Percentiles rank a stretch among this genome's conserved stretches.
These are phyloP conservation scores for Cladobotryum protrusum DNA, from an alignment of 2,329 filamentous ascomycete species.

Conservation along the genomic window DNA sequence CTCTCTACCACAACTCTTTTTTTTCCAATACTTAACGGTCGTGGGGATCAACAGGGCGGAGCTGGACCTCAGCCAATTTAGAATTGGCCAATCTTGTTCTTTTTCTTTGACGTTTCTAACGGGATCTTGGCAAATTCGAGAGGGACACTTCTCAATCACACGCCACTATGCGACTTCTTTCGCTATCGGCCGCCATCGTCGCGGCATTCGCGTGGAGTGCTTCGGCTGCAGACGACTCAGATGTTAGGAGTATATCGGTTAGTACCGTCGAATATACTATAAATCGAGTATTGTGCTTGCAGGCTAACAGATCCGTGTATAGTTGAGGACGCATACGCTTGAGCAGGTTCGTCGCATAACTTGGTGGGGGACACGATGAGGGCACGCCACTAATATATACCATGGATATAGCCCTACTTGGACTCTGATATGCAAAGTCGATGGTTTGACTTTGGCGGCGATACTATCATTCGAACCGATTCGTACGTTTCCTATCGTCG, in stretches of 20 bases:
- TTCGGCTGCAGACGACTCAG: constrained; percentile 42
- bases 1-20: too few relatives aligned
- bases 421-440: constrained; percentile 97
- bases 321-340: constrained; percentile 85
- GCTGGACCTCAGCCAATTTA: constrained; percentile 6
- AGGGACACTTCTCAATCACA: constrained; percentile 1
- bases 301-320: constrained; percentile 12
- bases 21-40: neutral
- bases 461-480: constrained; percentile 74
- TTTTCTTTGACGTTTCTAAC: neutral
- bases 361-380: constrained; percentile 11
- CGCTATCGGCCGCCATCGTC: constrained; percentile 42
- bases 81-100: constrained; percentile 7
- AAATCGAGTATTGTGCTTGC: neutral
- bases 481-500: constrained; percentile 42
- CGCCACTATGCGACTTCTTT: constrained; percentile 41
- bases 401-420: constrained; percentile 68
- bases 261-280: constrained; percentile 16
- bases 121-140: neutral
- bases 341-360: constrained; percentile 55
- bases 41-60: constrained; percentile 10
- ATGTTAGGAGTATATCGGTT: constrained; percentile 48
- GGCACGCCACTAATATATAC: constrained; percentile 8
- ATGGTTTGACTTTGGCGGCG: constrained; percentile 98
- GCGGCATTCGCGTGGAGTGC: constrained; percentile 45